Base-by-base conservation (phyloP, 768 basidiomycete species). In the Leccinum uliginosum region DNA sequence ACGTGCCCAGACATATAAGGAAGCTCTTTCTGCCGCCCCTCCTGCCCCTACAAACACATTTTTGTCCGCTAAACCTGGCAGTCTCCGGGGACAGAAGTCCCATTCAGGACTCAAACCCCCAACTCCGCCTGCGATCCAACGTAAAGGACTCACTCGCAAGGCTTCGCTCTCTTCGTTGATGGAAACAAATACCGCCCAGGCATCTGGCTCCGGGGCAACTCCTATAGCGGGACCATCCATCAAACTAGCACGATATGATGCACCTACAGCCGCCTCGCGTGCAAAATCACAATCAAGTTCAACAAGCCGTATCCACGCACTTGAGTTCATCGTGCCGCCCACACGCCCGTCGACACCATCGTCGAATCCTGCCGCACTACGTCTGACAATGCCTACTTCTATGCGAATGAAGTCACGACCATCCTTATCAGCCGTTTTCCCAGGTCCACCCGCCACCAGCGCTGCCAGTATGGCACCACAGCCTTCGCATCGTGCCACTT, bases 351-450 rank as follows among this genome's bases (percentile, higher is more conserved):
- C 83, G 24, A 92, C 91, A 2, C 89, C 91, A 1, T 89, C 89
- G 11, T 80, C 87, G 6, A 91, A 89, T 70, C 79, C 89, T 21
- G 82, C 80, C 11, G 90, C 89, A 19, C 78, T 90, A 52, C 84
- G 91, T 50, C 78, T 94, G 51, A 95, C 93, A 24, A 88, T 93
- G 87, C 93, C 93, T 2, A 92, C 89, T 6, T 85, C 87, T 51
- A 83, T 85, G 5, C 83, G 89, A 47, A 73, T 85, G 27, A 92
- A 89, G 74, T 75, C 83, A 3, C 81, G 93, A 40, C 84, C 90
- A 34, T 75, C 91, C 0, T 78, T 95, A 32, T 84, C 86, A n/a
- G 78, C 86, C 50, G 80, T 94, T 17, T 95, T 93, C 69, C 80
- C 82, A 32, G 70, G 74, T 17, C 68, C 80, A 21, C 59, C 75